These are phyloP conservation scores for Penicillium sp. DNA, from an alignment of 2,329 filamentous ascomycete genomes.

Conservation along the genomic window DNA sequence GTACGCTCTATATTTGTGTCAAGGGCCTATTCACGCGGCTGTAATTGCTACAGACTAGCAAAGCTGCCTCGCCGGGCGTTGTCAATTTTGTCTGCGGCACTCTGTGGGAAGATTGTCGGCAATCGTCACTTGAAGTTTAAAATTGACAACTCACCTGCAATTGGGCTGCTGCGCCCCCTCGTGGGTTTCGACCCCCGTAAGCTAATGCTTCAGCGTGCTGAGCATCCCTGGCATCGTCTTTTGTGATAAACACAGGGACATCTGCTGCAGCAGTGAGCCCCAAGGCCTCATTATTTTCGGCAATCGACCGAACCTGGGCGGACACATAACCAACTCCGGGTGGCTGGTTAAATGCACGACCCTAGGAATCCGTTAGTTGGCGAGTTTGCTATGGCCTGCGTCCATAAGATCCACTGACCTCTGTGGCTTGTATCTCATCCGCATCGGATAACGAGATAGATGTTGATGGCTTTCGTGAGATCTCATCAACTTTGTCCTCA, in stretches of 20 bases:
- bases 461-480: constrained; percentile 34
- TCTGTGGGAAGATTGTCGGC: constrained; percentile 24
- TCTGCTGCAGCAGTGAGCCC: constrained; percentile 25
- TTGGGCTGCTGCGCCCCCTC: constrained; percentile 34
- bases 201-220: constrained; percentile 29
- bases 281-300: constrained; percentile 34
- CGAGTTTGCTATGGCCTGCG: background rate
- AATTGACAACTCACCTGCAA: constrained; percentile 34
- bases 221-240: constrained; percentile 35
- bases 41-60: background rate
- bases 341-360: constrained; percentile 35
- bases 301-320: constrained; percentile 36
- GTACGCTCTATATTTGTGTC: background rate
- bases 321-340: constrained; percentile 34
- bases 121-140: background rate
- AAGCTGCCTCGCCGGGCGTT: constrained; percentile 22
- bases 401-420: constrained; percentile 20
- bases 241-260: constrained; percentile 32
- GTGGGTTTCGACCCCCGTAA: constrained; percentile 35
- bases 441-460: constrained; percentile 37
- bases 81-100: constrained; percentile 38
- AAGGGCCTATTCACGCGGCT: background rate
- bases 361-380: constrained; percentile 17
- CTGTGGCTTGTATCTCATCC: constrained; percentile 32
- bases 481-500: constrained; percentile 33